These are phyloP conservation scores for Candida taoyuanica DNA, from an alignment of 805 yeast genomes.

Conservation along the genomic window DNA sequence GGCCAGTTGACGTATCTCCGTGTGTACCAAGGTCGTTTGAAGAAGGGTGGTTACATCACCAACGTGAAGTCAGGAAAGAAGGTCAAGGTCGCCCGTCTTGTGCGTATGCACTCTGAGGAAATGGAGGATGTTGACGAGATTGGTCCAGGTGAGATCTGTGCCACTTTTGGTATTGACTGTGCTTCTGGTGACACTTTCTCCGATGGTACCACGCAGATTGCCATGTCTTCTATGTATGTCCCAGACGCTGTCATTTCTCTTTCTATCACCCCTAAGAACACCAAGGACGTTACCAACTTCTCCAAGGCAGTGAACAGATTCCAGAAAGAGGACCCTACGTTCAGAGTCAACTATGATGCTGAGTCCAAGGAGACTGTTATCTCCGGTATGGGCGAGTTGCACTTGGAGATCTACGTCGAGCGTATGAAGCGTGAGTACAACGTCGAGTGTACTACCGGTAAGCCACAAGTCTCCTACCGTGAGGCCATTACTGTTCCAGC, in stretches of 20 bases:
- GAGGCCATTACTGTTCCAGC: conserved; percentile 77
- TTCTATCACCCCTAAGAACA: conserved; percentile 73
- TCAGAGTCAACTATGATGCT: conserved; percentile 82
- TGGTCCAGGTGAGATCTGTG: conserved; percentile 98
- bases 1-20: conserved; percentile 97
- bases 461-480: conserved; percentile 97
- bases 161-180: conserved; percentile 98
- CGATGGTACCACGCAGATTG: conserved; percentile 70
- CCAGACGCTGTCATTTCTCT: conserved; percentile 98
- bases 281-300: conserved; percentile 83
- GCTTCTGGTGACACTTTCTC: conserved; percentile 98
- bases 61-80: conserved; percentile 91
- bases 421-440: conserved; percentile 97
- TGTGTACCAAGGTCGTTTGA: conserved; percentile 93
- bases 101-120: conserved; percentile 97
- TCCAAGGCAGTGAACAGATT: conserved; percentile 96
- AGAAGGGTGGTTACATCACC: conserved; percentile 83
- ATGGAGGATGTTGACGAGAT: conserved; percentile 97
- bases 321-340: conserved; percentile 99
- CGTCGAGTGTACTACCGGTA: conserved; percentile 92
- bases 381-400: conserved; percentile 98
- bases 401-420: conserved; percentile 95
- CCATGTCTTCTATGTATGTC: conserved; percentile 97
- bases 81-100: conserved; percentile 88
- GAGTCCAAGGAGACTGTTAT: conserved; percentile 93